phyloP scores from a whole-genome alignment of 306 rosid species.

The Echinosophora koreensis region DNA sequence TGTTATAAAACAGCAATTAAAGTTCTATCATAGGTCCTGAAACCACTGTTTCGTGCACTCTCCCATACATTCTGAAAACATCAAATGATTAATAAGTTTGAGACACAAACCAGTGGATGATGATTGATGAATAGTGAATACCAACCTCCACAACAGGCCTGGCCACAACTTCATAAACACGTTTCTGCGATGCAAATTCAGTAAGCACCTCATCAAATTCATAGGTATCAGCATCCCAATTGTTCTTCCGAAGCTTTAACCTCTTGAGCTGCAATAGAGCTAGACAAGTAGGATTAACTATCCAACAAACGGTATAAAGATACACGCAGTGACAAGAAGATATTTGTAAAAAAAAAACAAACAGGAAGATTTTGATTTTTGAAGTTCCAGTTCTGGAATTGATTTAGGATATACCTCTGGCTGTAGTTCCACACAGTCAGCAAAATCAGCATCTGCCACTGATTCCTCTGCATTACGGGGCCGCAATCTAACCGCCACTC shows the following conservation, averaged over 20 bases:
- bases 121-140: constrained; percentile 12
- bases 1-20: constrained; percentile 1
- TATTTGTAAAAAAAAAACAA: constrained; percentile 35
- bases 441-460: constrained; percentile 90
- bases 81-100: constrained; percentile 31
- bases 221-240: constrained; percentile 98
- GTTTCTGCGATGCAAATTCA: constrained; percentile 96
- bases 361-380: neutral
- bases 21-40: neutral
- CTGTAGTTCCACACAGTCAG: constrained; percentile 94
- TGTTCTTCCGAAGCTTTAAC: constrained; percentile 93
- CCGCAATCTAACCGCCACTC: constrained; percentile 94
- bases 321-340: neutral
- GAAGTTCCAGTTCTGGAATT: neutral
- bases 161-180: constrained; percentile 97
- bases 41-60: constrained; percentile 30
- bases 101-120: constrained; percentile 28
- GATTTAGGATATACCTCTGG: constrained; percentile 77
- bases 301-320: neutral
- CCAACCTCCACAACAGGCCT: constrained; percentile 99
- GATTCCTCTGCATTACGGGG: constrained; percentile 85
- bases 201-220: constrained; percentile 98
- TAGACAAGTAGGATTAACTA: constrained; percentile 27
- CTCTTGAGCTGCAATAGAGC: constrained; percentile 83
- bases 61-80: constrained; percentile 2